Base-by-base conservation (phyloP, 352 stramenopile species). In the Pythium guiyangense region DNA sequence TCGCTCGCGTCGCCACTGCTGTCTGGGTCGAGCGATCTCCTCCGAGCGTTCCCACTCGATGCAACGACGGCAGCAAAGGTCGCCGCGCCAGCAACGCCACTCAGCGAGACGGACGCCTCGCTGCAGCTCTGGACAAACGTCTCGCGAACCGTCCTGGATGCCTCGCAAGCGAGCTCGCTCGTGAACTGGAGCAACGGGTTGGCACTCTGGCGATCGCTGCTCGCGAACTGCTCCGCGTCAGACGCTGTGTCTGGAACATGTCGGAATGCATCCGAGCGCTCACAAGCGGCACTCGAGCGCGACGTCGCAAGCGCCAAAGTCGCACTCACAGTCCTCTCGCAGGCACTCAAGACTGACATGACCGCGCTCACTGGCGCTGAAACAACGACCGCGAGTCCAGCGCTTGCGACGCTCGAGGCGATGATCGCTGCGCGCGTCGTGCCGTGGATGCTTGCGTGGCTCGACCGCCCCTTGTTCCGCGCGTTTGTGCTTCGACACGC, bases 361-460 rank as follows among this genome's bases (percentile, higher is more conserved):
- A 3, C 10, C 6, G 18, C 27, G 10, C 25, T 40, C 26, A 22
- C 27, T 17, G 47, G 18, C 11, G 2, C 6, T 17, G 12, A 17
- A 3, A 9, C n/a, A 9, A 37, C 31, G 12, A 37, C 6, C 12
- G 2, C n/a, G n/a, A 34, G 3, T n/a, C 6, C 60, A 6, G 22
- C 27, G 18, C 39, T 17, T n/a, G 37, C 2, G 25, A 15, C n/a
- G 2, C 10, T 71, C 3, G 40, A 52, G 4, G 60, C 52, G 12
- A 72, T 77, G 57, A 63, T 82, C 27, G 57, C 61, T 9, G 18
- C 40, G 15, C 59, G 63, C 14, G 54, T 83, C 18, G 43, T 69
- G 1, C 71, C 74, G 2, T 88, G 75, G 75, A 57, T 86, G 48
- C 15, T 71, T 0, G 49, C 37, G 4, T 73, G 75, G 60, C 46